A percentile compares a stretch with the other conserved stretches of the same genome.
Conservation (phyloP, 2,329 filamentous ascomycete genomes). For the Torrubiellomyces zombiae region DNA sequence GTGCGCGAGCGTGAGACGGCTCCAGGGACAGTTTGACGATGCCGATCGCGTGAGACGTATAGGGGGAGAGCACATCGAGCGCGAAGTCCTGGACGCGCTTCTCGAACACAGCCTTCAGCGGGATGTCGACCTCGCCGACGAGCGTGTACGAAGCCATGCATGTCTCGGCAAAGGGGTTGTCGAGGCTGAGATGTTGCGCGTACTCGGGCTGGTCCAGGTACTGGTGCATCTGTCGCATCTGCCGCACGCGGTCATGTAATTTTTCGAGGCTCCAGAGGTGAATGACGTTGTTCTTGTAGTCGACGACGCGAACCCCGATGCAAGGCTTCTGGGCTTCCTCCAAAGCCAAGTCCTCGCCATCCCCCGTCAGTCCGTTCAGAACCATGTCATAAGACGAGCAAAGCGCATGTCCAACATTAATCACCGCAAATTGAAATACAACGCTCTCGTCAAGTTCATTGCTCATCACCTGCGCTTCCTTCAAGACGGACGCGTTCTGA, state of each 20-base stretch:
- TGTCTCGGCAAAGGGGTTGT: slow-evolving; percentile 82
- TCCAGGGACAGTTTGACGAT: slow-evolving; percentile 84
- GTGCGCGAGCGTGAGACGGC: slow-evolving; percentile 82
- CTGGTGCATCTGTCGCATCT: slow-evolving; percentile 95
- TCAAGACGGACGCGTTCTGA: slow-evolving; percentile 72
- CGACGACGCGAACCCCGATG: slow-evolving; percentile 75
- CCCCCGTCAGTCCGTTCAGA: slow-evolving; percentile 71
- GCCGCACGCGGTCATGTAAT: slow-evolving; percentile 66
- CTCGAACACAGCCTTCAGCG: slow-evolving; percentile 83
- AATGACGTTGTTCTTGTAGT: slow-evolving; percentile 73
- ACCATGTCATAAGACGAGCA: slow-evolving; percentile 96
- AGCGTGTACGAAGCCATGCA: slow-evolving; percentile 88
- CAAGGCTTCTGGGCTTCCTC: slow-evolving; percentile 77
- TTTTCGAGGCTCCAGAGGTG: slow-evolving; percentile 94
- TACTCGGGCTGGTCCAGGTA: slow-evolving; percentile 94
- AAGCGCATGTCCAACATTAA: slow-evolving; percentile 74
- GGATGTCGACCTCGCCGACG: slow-evolving; percentile 84
- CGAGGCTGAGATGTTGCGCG: slow-evolving; percentile 76
- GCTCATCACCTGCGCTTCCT: slow-evolving; percentile 96
- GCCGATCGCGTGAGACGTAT: slow-evolving; percentile 78
- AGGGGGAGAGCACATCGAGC: slow-evolving; percentile 79
- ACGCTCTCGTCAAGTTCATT: slow-evolving; percentile 87
- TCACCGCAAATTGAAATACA: slow-evolving; percentile 85
- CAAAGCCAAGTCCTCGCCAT: slow-evolving; percentile 67
- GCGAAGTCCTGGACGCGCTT: slow-evolving; percentile 87